Evolutionary conservation across 2,329 filamentous ascomycete genomes (phyloP), one percentile per base, ranked within the genome.

Genomic region (Clonostachys rosea): DNA sequence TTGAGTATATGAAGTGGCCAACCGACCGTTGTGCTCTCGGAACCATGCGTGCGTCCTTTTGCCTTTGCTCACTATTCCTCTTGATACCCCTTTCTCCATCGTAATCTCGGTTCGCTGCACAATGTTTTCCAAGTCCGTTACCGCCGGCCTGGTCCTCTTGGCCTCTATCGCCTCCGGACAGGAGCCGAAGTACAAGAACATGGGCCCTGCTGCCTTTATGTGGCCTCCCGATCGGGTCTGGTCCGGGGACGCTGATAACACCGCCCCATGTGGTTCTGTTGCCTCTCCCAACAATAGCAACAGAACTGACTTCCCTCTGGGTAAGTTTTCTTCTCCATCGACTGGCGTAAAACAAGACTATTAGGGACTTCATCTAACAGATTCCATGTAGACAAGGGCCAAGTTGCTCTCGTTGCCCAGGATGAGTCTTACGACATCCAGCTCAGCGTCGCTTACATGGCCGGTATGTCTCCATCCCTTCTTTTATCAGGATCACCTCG

Each of bases 151-250:
- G 14, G 47, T 42, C 39, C 24, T 37, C 9, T 40, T 30, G 10
- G 42, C 35, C 9, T 24, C 42, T 33, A 10, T 34, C 17, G 14
- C 14, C 18, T 20, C 39, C 18, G 37, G 24, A 4, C 13, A 43
- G 10, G 40, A 44, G 16, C 14, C 44, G 14, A 35, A 51, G 44
- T 43, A 45, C 40, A 53, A 59, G n/a, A 58, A 63, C 34, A 70
- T 71, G 65, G 79, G 79, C 11, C 78, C 79, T 8, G 78, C 78
- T 17, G 77, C 75, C 10, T 81, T 84, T 57, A 66, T 83, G 61
- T 84, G 80, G 79, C 81, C 80, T 5, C 57, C 68, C 13, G 79
- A 83, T 59, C 69, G 80, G 45, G 64, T 67, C 39, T 85, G 79
- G 79, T 67, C 67, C 44, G 75, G 71, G 33, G 67, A 68, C 12